Base-by-base conservation (phyloP, 768 basidiomycete genomes). In the Mycena latifolia region DNA sequence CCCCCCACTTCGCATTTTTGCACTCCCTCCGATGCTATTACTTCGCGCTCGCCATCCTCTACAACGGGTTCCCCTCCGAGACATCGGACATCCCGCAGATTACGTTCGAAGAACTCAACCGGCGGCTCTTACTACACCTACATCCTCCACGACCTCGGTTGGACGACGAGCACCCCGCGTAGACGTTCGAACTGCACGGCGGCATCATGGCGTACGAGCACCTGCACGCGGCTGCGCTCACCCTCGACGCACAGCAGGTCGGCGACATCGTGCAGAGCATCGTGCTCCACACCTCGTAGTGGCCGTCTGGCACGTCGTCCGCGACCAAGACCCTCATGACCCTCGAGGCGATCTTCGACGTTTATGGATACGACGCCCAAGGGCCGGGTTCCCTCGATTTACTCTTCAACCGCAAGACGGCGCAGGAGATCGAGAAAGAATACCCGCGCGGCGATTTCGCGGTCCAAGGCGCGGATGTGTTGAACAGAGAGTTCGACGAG, bases 241-340 rank as follows among this genome's bases (percentile, higher is more conserved):
- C 35, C 10, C 55, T 70, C 31, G 50, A 25, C 14, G 54, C 64
- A 20, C 41, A 60, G 18, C 27, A 63, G 27, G 60, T 73, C 20
- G 70, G 66, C 15, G 70, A 73, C 45, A 69, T 73, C 37, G 67
- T 70, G 1, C 67, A 73, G 52, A 69, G 72, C 28, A 71, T 73
- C 33, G 60, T 73, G 60, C 63, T 71, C n/a, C 72, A 73, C 54
- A 63, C 61, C 20, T 57, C 53, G 25, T 15, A 54, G 25, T 71
- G 66, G 51, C 33, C 35, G 2, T 55, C 48, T 5, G 70, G 72
- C n/a, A 65, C 29, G 60, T 70, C 69, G 14, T 71, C 70, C 24
- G 63, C 72, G 18, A 48, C 65, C 5, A 61, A n/a, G 11, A 65
- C 62, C 47, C 61, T 73, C 37, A 60, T 69, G 52, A 58, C 63